Evolutionary conservation across 1,284 basidiomycete genomes (phyloP), one percentile per base, ranked within the genome.

Genomic region (Caloboletus firmus): DNA sequence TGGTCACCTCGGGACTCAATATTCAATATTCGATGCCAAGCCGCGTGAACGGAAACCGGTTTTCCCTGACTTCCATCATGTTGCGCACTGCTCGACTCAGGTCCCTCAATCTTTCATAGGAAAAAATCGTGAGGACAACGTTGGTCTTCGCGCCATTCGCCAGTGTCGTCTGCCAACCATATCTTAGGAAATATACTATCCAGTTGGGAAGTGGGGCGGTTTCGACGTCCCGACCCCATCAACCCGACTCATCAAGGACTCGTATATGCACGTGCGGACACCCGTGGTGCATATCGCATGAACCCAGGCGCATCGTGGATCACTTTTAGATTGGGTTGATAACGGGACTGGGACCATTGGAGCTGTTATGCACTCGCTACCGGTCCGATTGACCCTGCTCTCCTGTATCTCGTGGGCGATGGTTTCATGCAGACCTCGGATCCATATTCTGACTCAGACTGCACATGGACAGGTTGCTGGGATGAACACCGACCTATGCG

Each of bases 191-290:
- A 44, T 56, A 59, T 30, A 49, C 49, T n/a, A 24, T 24, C 40
- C 56, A 52, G 50, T 48, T 59, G 11, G 50, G 58, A 18, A 49
- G 52, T 32, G 49, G 46, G 57, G 52, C 7, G 58, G 58, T 4
- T 56, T 50, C 30, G 40, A n/a, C n/a, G 56, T 18, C 79, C 81
- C 18, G 78, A 80, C 44, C 82, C 85, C 54, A 73, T 86, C 70
- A 85, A 84, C 60, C 79, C 83, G 4, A 67, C 63, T 37, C 57
- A 72, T 48, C 70, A 83, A 74, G 84, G 84, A 20, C 66, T 86
- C n/a, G 82, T 80, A 3, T 86, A 80, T 64, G 81, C 80, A 20
- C 79, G 84, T 24, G 84, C 83, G n/a, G 83, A 85, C 66, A 84
- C 85, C 42, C 83, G 83, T 51, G 84, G 83, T 39, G 82, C 80